Evolutionary conservation across 2,329 filamentous ascomycete genomes (phyloP), one percentile per base, ranked within the genome.

Genomic region (Fusarium cicatricum): DNA sequence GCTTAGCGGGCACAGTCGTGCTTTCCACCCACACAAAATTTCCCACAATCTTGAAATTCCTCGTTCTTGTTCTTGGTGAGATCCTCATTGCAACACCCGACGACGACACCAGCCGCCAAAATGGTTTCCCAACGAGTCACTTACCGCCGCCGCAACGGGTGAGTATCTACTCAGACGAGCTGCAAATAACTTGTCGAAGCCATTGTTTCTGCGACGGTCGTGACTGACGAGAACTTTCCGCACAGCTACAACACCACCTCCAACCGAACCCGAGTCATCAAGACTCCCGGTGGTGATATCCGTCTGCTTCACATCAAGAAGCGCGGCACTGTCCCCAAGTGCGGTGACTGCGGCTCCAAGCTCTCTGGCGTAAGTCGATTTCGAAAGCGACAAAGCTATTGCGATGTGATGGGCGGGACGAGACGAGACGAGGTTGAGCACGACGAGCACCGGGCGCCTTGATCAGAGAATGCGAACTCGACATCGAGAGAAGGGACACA

Each of bases 301-400:
- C 89, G 95, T 80, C 89, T 97, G 78, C 90, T 98, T 74, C 94
- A 99, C 90, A 93, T 97, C 86, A 98, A 98, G 91, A 99, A 99
- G 92, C 91, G 89, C 80, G 95, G 93, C 73, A 96, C 92, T 78
- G 90, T 93, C 68, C 95, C 95, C 78, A 99, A 99, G 87, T 99
- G 95, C 80, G 91, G 96, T 87, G 95, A 99, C 87, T 99, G 96
- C 78, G 95, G 95, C 77, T 88, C 87, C 84, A 98, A 98, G 86
- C 90, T 99, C 75, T 88, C 92, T 77, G 95, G 95, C 81, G 93
- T 99, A 91, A 90, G 92, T 96, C 65, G 53, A 58, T 40, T 52
- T 56, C 48, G 56, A 59, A 53, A 58, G 50, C 49, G 39, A 37
- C 52, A 51, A 62, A 46, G 38, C 19, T 49, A 59, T 41, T 45